Percentiles rank a stretch among this genome's conserved stretches.
Evolutionary conservation across 129 eudicot species (phyloP).

Genomic region (Artemisia argyi): DNA sequence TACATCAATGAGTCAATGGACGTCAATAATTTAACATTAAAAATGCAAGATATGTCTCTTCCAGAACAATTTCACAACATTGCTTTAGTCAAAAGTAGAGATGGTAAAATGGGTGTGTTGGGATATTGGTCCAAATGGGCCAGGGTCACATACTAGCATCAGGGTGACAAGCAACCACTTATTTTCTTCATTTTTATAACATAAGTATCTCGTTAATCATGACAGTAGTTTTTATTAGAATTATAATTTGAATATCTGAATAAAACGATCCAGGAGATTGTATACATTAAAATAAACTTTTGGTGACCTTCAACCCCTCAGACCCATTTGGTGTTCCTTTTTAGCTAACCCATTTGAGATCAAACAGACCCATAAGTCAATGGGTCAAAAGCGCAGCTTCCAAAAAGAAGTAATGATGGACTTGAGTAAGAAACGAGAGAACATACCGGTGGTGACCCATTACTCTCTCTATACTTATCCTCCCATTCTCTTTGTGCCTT

Average conservation of each 20-base stretch:
- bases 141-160: too few relatives aligned
- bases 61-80: too few relatives aligned
- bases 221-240: not conserved
- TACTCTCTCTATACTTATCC: constrained; percentile 76
- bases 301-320: not conserved
- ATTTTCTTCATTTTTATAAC: not conserved
- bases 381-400: too few relatives aligned
- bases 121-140: not conserved
- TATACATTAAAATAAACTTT: not conserved
- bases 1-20: not conserved
- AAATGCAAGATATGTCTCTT: too few relatives aligned
- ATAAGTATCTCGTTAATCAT: not conserved
- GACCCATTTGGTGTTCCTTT: not conserved
- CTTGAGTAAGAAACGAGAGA: constrained; percentile 19
- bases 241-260: not conserved
- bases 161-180: not conserved
- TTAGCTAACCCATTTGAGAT: constrained; percentile 1
- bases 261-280: not conserved
- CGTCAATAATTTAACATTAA: not conserved
- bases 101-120: not conserved
- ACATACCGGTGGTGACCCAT: constrained; percentile 57
- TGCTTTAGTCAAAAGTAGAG: not conserved
- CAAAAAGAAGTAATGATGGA: not conserved
- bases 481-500: constrained; percentile 96
- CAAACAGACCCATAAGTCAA: not conserved